Base-by-base conservation (phyloP, 345 rosid species). In the Acer saccharum region DNA sequence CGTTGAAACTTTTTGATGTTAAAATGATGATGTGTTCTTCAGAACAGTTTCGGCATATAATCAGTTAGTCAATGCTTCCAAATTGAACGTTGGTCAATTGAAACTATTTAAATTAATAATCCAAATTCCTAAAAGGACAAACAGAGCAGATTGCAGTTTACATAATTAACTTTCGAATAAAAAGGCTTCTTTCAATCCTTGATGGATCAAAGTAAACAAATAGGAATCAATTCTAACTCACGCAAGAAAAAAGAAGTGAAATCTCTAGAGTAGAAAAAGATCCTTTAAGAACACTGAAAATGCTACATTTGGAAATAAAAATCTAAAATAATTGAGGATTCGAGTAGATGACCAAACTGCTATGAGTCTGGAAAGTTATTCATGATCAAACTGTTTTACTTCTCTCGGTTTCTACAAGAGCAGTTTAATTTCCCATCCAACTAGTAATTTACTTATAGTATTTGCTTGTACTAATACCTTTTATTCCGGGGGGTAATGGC, bases 401-500 rank as follows among this genome's bases (percentile, higher is more conserved):
- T 58, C 72, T 65, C 54, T 55, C 18, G 10, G 12, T 55, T 73
- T 69, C 18, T 63, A 48, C 5, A 9, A 64, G 65, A 72, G 32
- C 39, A 46, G 39, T 16, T 57, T 16, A 65, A 60, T 9, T 55
- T 65, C 62, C n/a, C 25, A 10, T 23, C 39, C 23, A 7, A 41
- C 41, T 6, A 41, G 54, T 69, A n/a, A 32, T 43, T 65, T 66
- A 4, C 48, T 61, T 14, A 2, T 62, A 44, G 8, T 58, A 67
- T 63, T 7, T 46, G 12, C 60, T 46, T 48, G 25, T 65, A 13
- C 17, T 23, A 60, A 27, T 58, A 6, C 55, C 57, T 61, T 50
- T 68, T 77, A 18, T 29, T 64, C 52, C 46, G 68, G 52, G 17
- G 44, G 73, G 73, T 77, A 75, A 46, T 82, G 79, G 86, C 91